These are phyloP conservation scores for Phytophthora litchii DNA, from an alignment of 352 stramenopile genomes.

Conservation along the genomic window DNA sequence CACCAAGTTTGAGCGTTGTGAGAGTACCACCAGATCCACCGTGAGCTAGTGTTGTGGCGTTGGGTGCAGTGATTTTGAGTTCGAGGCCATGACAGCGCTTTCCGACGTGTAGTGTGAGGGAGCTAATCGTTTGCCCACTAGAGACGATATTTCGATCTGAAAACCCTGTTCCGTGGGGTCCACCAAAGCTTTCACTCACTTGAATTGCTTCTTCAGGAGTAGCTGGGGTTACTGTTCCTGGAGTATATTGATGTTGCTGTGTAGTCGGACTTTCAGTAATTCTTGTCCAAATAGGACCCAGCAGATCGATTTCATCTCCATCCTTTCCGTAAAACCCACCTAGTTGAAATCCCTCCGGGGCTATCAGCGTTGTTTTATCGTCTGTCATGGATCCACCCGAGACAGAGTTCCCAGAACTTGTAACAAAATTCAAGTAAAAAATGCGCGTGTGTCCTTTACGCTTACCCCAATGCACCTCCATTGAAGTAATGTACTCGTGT, in stretches of 20 bases:
- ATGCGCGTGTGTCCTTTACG: constrained; percentile 40
- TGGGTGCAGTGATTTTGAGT: constrained; percentile 39
- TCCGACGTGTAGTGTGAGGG: constrained; percentile 39
- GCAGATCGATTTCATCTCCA: not conserved
- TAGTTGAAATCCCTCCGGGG: not conserved
- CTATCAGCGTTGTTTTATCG: not conserved
- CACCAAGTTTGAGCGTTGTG: constrained; percentile 37
- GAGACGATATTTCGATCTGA: not conserved
- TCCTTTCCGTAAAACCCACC: not conserved
- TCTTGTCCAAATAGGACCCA: not conserved
- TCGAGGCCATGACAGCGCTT: constrained; percentile 45
- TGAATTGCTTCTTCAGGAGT: not conserved
- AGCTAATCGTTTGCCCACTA: constrained; percentile 6
- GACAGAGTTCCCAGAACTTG: constrained; percentile 36
- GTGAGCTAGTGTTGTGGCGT: constrained; percentile 40
- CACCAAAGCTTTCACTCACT: not conserved
- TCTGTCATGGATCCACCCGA: constrained; percentile 35
- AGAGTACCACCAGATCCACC: constrained; percentile 41
- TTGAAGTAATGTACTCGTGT: constrained; percentile 51
- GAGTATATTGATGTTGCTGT: not conserved
- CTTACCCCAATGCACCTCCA: constrained; percentile 51
- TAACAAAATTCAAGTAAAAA: constrained; percentile 51
- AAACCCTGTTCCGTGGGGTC: not conserved
- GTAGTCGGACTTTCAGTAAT: not conserved
- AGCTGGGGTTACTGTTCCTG: not conserved